A percentile compares a stretch with the other conserved stretches of the same genome.
phyloP scores from a whole-genome alignment of 2,329 filamentous ascomycete species.

The Arthroderma sp. region DNA sequence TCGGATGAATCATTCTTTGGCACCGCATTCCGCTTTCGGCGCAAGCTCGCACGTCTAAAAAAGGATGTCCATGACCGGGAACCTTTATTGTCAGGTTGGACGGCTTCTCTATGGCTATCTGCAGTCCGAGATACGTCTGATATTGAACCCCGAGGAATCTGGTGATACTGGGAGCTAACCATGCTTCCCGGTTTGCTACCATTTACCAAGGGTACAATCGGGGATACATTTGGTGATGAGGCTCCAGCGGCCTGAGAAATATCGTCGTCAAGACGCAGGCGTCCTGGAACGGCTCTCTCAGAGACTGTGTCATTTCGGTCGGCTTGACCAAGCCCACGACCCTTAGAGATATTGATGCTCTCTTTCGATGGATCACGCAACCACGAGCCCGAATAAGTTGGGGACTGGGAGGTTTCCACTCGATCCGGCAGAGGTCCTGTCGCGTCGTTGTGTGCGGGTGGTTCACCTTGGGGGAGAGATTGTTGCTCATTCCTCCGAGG shows the following conservation, averaged over 20 bases:
- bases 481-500: too few relatives aligned
- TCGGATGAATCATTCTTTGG: conserved; percentile 47
- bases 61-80: conserved; percentile 52
- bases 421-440: neutral
- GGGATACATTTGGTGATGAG: conserved; percentile 8
- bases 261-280: too few relatives aligned
- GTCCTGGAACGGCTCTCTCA: conserved; percentile 23
- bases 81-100: conserved; percentile 17
- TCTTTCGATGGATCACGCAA: conserved; percentile 21
- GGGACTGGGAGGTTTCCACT: neutral
- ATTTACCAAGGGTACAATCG: conserved; percentile 8
- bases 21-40: conserved; percentile 42
- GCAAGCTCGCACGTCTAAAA: conserved; percentile 52
- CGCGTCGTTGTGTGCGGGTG: conserved; percentile 24
- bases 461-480: too few relatives aligned
- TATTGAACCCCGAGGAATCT: too few relatives aligned
- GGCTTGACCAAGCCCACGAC: too few relatives aligned
- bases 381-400: conserved; percentile 17
- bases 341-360: conserved; percentile 12
- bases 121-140: neutral
- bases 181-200: too few relatives aligned
- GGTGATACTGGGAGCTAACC: too few relatives aligned
- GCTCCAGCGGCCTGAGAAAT: too few relatives aligned
- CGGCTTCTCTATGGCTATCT: neutral
- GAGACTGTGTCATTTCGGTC: conserved; percentile 24